Evolutionary conservation across 306 rosid species (phyloP).

Genomic region (Psophocarpus tetragonolobus): DNA sequence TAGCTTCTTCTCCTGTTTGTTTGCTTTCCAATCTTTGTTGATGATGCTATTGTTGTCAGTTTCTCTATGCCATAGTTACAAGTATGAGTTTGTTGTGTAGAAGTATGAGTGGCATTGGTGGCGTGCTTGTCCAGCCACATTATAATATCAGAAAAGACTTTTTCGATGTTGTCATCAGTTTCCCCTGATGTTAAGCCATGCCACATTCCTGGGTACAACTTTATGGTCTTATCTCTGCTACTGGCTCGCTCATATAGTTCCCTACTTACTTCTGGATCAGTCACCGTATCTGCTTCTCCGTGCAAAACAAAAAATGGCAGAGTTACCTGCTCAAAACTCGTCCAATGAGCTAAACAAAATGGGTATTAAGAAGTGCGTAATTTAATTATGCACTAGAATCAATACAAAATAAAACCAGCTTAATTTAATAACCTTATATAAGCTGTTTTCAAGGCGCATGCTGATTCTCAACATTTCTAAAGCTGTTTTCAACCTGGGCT

Average conservation of each 20-base stretch:
- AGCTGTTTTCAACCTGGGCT: slow-evolving; percentile 89
- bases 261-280: slow-evolving; percentile 93
- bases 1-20: slow-evolving; percentile 38
- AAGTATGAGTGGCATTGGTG: background rate
- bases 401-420: background rate
- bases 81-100: slow-evolving; percentile 15
- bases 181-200: slow-evolving; percentile 87
- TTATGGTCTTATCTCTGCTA: slow-evolving; percentile 76
- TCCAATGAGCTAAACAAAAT: background rate
- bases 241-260: slow-evolving; percentile 68
- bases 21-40: slow-evolving; percentile 9
- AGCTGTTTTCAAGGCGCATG: slow-evolving; percentile 75
- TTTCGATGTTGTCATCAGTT: slow-evolving; percentile 74
- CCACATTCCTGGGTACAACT: slow-evolving; percentile 90
- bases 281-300: slow-evolving; percentile 89
- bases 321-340: slow-evolving; percentile 53
- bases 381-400: background rate
- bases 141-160: slow-evolving; percentile 66
- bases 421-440: slow-evolving; percentile 62
- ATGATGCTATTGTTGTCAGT: slow-evolving; percentile 24
- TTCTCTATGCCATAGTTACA: slow-evolving; percentile 13
- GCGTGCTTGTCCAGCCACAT: slow-evolving; percentile 67
- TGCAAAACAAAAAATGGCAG: slow-evolving; percentile 94
- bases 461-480: slow-evolving; percentile 92
- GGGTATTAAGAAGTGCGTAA: background rate